Evolutionary conservation across 306 rosid species (phyloP), one percentile per base, ranked within the genome.

Genomic region (Vigna nakashimae): DNA sequence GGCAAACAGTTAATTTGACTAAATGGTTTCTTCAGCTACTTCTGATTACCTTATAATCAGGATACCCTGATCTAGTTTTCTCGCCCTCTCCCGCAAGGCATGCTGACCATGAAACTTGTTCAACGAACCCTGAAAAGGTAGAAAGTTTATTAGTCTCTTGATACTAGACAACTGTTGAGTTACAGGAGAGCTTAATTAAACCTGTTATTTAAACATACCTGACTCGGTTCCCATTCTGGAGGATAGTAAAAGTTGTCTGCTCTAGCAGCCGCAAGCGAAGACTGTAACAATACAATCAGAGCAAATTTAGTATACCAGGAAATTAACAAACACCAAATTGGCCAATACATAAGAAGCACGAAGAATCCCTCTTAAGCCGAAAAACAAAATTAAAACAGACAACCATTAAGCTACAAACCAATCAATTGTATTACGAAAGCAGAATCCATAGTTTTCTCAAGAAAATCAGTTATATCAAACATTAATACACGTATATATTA

Each of bases 161-260:
- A 76, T 34, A 69, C 4, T 58, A 71, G 20, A 57, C 43, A 51
- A 64, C 28, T 20, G 26, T 75, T 11, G 32, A 40, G 34, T 14
- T 53, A 71, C 17, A 69, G 55, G 9, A 66, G 32, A 32, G 77
- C 51, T 16, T 24, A 60, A 40, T 40, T 20, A 30, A 46, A 32
- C 58, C 42, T 43, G 13, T 18, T 53, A 7, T 2, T 28, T 2
- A 74, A 62, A 55, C 48, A 74, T 85, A 92, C 96, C 96, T 92
- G 93, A 77, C 80, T 84, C 28, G 94, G 98, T 50, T 87, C 89
- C 98, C 98, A 93, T 89, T 93, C 98, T 18, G 98, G 98, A 4
- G 98, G 98, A 75, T 93, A 93, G 78, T 93, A 91, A 70, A 93
- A 93, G 74, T 93, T 93, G 84, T 93, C 96, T 5, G 98, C 98